Percentiles rank a stretch among this genome's conserved stretches.
Conservation (phyloP, 306 rosid genomes). For the Malus sylvestris region DNA sequence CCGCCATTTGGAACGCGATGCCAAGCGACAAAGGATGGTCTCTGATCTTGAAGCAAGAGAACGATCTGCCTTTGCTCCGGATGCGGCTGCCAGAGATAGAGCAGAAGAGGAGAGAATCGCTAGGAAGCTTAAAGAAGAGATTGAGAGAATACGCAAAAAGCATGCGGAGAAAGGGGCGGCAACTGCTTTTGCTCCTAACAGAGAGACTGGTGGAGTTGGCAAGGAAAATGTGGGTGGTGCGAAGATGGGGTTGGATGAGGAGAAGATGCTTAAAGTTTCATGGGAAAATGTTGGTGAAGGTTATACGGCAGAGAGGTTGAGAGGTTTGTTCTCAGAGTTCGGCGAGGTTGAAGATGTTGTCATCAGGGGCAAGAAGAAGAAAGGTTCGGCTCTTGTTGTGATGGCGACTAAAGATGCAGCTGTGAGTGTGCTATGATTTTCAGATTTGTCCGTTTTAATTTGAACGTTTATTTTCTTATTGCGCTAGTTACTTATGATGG, state of each 20-base stretch:
- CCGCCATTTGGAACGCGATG: conserved; percentile 58
- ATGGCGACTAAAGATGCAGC: conserved; percentile 83
- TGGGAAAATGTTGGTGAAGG: conserved; percentile 85
- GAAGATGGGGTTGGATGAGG: conserved; percentile 44
- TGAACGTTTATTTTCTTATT: not conserved
- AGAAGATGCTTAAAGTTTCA: conserved; percentile 71
- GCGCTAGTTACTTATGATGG: not conserved
- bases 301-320: conserved; percentile 64
- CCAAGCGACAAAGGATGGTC: conserved; percentile 74
- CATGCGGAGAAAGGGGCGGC: conserved; percentile 44
- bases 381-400: conserved; percentile 80
- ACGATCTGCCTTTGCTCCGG: conserved; percentile 50
- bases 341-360: conserved; percentile 92
- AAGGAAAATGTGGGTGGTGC: conserved; percentile 26
- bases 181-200: conserved; percentile 17
- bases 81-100: conserved; percentile 38
- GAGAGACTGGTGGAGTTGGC: conserved; percentile 24
- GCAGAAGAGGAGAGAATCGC: conserved; percentile 73
- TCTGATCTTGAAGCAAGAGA: conserved; percentile 86
- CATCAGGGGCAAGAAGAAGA: conserved; percentile 67
- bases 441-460: not conserved
- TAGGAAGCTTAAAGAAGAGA: conserved; percentile 62
- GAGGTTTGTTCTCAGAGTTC: conserved; percentile 56
- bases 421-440: conserved; percentile 33
- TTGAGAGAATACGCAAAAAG: conserved; percentile 69